Evolutionary conservation across 2,329 filamentous ascomycete species (phyloP), one percentile per base, ranked within the genome.

Genomic region (Penicillium sp.): DNA sequence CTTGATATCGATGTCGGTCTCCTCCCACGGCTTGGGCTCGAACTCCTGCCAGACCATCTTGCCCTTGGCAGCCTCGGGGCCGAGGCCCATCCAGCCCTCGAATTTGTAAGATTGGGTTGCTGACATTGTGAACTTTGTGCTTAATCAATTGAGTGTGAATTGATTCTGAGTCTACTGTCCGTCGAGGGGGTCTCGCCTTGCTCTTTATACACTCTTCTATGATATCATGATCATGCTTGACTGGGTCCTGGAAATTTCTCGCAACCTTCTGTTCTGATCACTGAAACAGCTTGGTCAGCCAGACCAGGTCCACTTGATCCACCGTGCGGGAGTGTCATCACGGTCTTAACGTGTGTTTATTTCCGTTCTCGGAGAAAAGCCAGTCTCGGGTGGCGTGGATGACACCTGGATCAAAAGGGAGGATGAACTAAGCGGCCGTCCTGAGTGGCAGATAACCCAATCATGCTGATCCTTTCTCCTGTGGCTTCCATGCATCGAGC

Each of bases 21-120:
- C 84, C 43, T 84, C 80, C 80, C 83, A 87, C 12, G 76, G 73
- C 76, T 87, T 87, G 33, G 83, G 83, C 68, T 84, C 77, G 49
- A 80, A 86, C 49, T 79, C 65, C 45, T 76, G 69, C 79, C 79
- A 81, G 33, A 71, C 73, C 74, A 82, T 79, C 47, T 80, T 80
- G 52, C 81, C 81, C 43, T 81, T 58, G 34, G 71, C 78, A 12
- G 79, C 72, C 47, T 70, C 65, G 33, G 74, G 65, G 69, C 78
- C 75, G 41, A 78, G 74, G 64, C 75, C 81, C 54, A 82, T 70
- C 81, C 81, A 84, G 63, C 81, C 81, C 62, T 81, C 73, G 63
- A 83, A 83, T 53, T 76, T 76, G 67, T 79, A 77, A 52, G 28
- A 29, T 29, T 76, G 70, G 57, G 70, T 65, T 18, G 64, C 58